These are phyloP conservation scores for Penicillium sp. DNA, from an alignment of 2,329 filamentous ascomycete species.

Conservation along the genomic window DNA sequence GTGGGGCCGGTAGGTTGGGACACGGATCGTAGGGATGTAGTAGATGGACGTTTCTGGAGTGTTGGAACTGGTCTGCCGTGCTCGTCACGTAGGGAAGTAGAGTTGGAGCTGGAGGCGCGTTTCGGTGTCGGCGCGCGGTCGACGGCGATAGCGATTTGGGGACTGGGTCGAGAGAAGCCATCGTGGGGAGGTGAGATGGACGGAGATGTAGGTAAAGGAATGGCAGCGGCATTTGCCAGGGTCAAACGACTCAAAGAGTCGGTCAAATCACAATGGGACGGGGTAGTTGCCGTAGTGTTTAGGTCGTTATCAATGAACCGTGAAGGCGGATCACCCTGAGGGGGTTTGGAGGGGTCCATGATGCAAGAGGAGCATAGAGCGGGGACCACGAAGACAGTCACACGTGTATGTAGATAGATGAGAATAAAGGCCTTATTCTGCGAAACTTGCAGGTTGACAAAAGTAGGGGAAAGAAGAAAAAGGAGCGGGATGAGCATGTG, in stretches of 20 bases:
- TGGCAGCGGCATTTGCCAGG: constrained; percentile 33
- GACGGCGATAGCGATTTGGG: constrained; percentile 25
- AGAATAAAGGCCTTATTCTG: neutral
- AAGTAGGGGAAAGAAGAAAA: constrained; percentile 10
- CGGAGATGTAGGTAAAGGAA: constrained; percentile 37
- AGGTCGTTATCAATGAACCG: constrained; percentile 29
- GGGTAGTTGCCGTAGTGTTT: constrained; percentile 26
- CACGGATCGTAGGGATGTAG: constrained; percentile 45
- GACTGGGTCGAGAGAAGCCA: constrained; percentile 27
- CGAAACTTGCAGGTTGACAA: neutral
- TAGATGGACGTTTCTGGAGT: constrained; percentile 47
- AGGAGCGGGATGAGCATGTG: constrained; percentile 21
- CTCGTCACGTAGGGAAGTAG: constrained; percentile 45
- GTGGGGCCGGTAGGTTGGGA: neutral
- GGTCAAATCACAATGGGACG: constrained; percentile 26
- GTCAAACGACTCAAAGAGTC: constrained; percentile 39
- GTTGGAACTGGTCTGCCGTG: constrained; percentile 41
- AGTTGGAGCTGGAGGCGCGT: constrained; percentile 43
- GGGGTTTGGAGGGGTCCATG: constrained; percentile 41
- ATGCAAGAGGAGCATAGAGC: constrained; percentile 30
- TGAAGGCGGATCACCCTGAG: constrained; percentile 32
- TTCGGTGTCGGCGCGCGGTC: constrained; percentile 33
- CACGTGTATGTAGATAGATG: neutral
- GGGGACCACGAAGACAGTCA: constrained; percentile 13
- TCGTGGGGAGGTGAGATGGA: constrained; percentile 37